Conservation (phyloP, 768 basidiomycete species). For the Cystofilobasidium bisporidii region DNA sequence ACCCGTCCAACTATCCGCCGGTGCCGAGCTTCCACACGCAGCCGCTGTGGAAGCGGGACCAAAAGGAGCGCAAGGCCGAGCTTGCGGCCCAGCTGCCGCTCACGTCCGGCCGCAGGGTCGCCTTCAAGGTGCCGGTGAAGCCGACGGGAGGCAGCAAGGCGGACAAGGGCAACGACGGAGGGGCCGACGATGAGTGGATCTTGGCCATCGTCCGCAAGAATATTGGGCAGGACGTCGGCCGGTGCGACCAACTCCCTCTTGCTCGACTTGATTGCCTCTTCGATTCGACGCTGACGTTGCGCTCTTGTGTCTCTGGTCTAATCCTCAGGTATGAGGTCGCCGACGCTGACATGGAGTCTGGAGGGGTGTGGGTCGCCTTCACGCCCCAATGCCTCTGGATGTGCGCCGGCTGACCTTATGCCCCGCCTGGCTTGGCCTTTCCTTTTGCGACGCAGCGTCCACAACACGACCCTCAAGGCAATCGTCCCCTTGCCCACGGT, state of each 20-base stretch:
- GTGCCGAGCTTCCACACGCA: background rate
- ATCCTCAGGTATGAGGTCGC: constrained; percentile 39
- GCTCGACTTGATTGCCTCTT: too few relatives aligned
- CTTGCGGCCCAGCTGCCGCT: constrained; percentile 41
- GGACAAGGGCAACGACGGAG: background rate
- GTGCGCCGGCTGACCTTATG: background rate
- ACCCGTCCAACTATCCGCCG: background rate
- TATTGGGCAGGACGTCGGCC: constrained; percentile 38
- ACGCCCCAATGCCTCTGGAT: background rate
- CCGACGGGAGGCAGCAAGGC: constrained; percentile 3
- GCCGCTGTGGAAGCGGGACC: background rate
- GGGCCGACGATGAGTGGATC: constrained; percentile 40
- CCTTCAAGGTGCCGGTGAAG: constrained; percentile 37
- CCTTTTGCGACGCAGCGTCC: constrained; percentile 31
- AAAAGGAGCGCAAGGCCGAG: constrained; percentile 2
- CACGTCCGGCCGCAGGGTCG: constrained; percentile 39
- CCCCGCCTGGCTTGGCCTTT: background rate
- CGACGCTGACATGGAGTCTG: constrained; percentile 40
- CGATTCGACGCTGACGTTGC: too few relatives aligned
- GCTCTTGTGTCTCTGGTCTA: background rate
- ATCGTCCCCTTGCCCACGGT: constrained; percentile 43
- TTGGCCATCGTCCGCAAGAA: constrained; percentile 39
- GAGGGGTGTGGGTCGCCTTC: background rate
- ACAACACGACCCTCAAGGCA: constrained; percentile 41
- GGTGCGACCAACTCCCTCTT: constrained; percentile 26